Percentiles rank a stretch among this genome's conserved stretches.
Conservation (phyloP, 2,329 filamentous ascomycete genomes). For the Venturia asperata region DNA sequence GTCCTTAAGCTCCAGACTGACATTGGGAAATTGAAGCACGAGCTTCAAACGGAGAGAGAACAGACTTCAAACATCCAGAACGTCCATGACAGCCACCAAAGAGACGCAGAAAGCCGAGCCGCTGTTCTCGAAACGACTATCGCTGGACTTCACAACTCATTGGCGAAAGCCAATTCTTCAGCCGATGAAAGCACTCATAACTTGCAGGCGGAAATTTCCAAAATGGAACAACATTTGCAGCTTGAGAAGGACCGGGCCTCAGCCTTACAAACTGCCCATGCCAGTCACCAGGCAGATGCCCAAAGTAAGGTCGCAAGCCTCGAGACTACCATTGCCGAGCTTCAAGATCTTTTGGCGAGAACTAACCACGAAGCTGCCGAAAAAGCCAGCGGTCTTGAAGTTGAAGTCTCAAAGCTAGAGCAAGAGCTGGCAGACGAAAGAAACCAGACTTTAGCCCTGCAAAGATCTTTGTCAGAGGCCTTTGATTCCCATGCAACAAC, state of each 20-base stretch:
- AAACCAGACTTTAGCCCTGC: not conserved
- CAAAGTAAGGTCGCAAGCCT: not conserved
- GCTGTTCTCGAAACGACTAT: not conserved
- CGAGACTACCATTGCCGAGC: not conserved
- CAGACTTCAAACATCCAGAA: not conserved
- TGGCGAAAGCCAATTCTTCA: not conserved
- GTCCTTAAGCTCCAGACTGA: not conserved
- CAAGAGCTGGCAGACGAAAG: not conserved
- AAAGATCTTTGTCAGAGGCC: not conserved
- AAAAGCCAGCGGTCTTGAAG: not conserved
- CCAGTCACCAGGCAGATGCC: not conserved
- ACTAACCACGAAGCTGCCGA: not conserved
- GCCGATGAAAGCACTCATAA: not conserved
- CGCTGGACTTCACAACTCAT: not conserved
- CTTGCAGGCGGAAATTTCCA: not conserved
- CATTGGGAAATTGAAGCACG: not conserved
- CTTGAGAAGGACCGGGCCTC: not conserved
- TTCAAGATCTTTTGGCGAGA: not conserved
- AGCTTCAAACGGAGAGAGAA: not conserved
- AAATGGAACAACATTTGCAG: not conserved
- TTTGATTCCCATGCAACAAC: not conserved
- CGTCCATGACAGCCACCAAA: not conserved
- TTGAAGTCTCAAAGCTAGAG: not conserved
- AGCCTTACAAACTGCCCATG: not conserved
- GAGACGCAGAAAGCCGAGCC: not conserved